Conservation (phyloP, 1,284 basidiomycete species). For the Wallemia mellicola region DNA sequence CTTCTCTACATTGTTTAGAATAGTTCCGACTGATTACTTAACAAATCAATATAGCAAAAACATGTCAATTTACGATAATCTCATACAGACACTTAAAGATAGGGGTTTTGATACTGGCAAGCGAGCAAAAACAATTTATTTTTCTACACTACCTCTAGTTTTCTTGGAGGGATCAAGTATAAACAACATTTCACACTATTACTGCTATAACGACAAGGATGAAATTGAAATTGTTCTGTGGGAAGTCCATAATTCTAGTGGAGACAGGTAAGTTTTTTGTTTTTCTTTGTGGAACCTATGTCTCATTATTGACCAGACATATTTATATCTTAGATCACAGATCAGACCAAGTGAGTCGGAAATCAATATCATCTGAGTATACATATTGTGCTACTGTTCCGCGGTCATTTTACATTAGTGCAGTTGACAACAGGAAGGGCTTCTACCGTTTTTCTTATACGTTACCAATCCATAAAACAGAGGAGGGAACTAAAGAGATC, state of each 20-base stretch:
- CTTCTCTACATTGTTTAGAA: neutral
- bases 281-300: neutral
- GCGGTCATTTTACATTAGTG: neutral
- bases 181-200: neutral
- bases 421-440: neutral
- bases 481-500: neutral
- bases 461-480: neutral
- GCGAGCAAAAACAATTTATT: neutral
- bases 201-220: neutral
- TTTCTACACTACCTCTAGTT: neutral
- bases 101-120: neutral
- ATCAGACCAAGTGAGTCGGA: neutral
- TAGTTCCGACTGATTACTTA: too few relatives aligned
- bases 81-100: neutral
- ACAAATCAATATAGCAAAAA: too few relatives aligned
- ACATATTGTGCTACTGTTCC: neutral
- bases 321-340: neutral
- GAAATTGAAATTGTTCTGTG: neutral
- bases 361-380: neutral
- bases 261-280: too few relatives aligned
- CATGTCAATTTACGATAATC: neutral
- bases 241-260: too few relatives aligned
- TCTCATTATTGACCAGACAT: neutral
- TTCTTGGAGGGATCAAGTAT: neutral
- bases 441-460: neutral